These are phyloP conservation scores for Backusella circina DNA, from an alignment of 192 early-diverging fungal species.

Conservation along the genomic window DNA sequence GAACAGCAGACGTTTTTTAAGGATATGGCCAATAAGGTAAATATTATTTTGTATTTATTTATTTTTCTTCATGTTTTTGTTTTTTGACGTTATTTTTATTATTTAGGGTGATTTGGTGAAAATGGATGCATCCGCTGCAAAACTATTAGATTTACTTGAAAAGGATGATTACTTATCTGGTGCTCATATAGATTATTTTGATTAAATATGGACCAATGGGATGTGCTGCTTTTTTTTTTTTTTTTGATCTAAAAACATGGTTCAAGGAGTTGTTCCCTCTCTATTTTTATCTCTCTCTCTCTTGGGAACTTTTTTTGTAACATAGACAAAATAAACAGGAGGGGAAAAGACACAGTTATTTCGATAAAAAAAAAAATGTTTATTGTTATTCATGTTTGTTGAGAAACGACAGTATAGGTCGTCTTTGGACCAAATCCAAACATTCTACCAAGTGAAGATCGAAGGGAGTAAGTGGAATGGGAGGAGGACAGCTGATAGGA, in stretches of 20 bases:
- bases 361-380: not conserved
- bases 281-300: too few species aligned
- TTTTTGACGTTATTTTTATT: not conserved
- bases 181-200: conserved; percentile 66
- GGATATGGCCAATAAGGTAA: conserved; percentile 58
- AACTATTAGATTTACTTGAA: conserved; percentile 60
- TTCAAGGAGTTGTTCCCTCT: too few species aligned
- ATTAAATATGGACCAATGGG: not conserved
- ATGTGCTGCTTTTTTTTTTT: not conserved
- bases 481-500: conserved; percentile 10
- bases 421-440: conserved; percentile 8
- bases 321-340: not conserved
- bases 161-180: conserved; percentile 57
- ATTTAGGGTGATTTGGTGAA: conserved; percentile 63
- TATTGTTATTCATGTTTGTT: conserved; percentile 4
- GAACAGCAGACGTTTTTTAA: conserved; percentile 61
- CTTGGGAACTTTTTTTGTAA: not conserved
- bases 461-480: not conserved
- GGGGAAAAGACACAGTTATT: not conserved
- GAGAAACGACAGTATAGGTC: not conserved
- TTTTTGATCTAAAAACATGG: not conserved
- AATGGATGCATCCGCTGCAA: conserved; percentile 58
- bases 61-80: not conserved
- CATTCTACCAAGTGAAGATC: conserved; percentile 23
- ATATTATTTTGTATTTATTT: not conserved